phyloP scores from a whole-genome alignment of 768 basidiomycete species.

The Cyathus striatus region DNA sequence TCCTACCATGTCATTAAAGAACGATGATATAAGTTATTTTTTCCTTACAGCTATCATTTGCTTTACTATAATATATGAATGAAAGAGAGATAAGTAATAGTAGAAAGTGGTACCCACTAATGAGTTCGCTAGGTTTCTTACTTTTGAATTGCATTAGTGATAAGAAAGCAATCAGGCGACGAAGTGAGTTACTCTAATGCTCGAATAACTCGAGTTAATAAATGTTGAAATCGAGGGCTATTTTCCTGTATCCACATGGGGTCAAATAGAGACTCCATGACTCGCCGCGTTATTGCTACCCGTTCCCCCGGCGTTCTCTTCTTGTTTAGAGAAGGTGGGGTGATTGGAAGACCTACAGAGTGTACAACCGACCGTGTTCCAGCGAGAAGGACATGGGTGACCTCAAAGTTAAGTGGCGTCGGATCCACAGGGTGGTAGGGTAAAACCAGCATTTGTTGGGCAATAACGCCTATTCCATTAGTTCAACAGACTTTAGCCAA shows the following conservation, averaged over 20 bases:
- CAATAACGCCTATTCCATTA: slow-evolving; percentile 38
- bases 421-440: slow-evolving; percentile 31
- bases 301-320: slow-evolving; percentile 19
- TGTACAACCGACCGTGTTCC: slow-evolving; percentile 26
- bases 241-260: slow-evolving; percentile 21
- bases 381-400: slow-evolving; percentile 35
- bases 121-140: slow-evolving; percentile 18
- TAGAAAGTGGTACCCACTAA: slow-evolving; percentile 12
- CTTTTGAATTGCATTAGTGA: slow-evolving; percentile 6
- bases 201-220: slow-evolving; percentile 15
- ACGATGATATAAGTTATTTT: slow-evolving; percentile 2
- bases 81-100: slow-evolving; percentile 5
- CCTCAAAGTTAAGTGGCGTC: slow-evolving; percentile 28
- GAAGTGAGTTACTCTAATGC: too few relatives aligned
- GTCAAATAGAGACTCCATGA: slow-evolving; percentile 19
- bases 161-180: too few relatives aligned
- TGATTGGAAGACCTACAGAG: slow-evolving; percentile 13
- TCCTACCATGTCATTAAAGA: slow-evolving; percentile 2
- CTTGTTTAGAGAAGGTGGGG: slow-evolving; percentile 14
- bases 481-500: too few relatives aligned
- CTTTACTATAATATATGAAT: slow-evolving; percentile 13
- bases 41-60: slow-evolving; percentile 20
- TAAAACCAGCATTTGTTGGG: slow-evolving; percentile 39
- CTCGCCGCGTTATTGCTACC: slow-evolving; percentile 14
- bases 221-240: slow-evolving; percentile 13